These are phyloP conservation scores for Fusarium virguliforme DNA, from an alignment of 2,329 filamentous ascomycete genomes.

Conservation along the genomic window DNA sequence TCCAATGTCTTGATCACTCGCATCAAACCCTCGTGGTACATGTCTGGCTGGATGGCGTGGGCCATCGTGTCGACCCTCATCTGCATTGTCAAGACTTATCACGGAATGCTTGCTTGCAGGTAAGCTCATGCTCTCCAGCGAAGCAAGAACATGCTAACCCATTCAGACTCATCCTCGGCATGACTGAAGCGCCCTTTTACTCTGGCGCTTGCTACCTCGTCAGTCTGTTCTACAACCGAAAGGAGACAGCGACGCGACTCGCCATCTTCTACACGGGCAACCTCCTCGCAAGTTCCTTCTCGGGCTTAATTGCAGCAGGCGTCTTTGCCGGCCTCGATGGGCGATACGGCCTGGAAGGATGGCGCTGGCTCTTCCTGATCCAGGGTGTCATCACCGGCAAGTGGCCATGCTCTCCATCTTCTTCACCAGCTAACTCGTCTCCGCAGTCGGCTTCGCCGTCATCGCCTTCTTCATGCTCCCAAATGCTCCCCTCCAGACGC, in stretches of 20 bases:
- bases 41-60: background rate
- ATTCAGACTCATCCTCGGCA: background rate
- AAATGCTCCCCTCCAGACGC: background rate
- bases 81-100: background rate
- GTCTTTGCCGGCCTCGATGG: background rate
- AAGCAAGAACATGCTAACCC: background rate
- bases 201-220: background rate
- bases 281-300: background rate
- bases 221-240: background rate
- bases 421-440: background rate
- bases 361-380: constrained; percentile 1
- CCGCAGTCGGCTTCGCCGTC: background rate
- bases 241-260: background rate
- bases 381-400: background rate
- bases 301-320: background rate
- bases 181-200: background rate
- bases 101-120: constrained; percentile 1
- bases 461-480: background rate
- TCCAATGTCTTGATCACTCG: constrained; percentile 2
- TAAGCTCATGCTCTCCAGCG: background rate
- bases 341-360: background rate
- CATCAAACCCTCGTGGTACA: background rate
- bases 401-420: background rate
- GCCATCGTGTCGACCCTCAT: background rate
- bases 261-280: background rate